These are phyloP conservation scores for Acacia crassicarpa DNA, from an alignment of 306 rosid genomes.

Conservation along the genomic window DNA sequence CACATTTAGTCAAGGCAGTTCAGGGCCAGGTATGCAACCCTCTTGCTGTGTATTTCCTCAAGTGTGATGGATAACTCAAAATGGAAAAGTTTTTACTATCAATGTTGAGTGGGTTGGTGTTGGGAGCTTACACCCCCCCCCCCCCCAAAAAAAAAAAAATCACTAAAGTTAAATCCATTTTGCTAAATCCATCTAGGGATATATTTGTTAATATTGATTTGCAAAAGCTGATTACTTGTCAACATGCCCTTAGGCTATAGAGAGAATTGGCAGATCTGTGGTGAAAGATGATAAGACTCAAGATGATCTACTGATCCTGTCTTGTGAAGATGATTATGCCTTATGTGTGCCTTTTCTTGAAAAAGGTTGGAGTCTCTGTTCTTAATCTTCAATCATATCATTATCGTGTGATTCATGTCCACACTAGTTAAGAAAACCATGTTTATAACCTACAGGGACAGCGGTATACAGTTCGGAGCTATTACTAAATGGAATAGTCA, in stretches of 20 bases:
- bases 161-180: constrained; percentile 22
- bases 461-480: constrained; percentile 85
- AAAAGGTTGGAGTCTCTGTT: constrained; percentile 58
- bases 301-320: constrained; percentile 76
- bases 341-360: constrained; percentile 75
- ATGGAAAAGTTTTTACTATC: neutral
- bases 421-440: constrained; percentile 19
- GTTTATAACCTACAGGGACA: constrained; percentile 62
- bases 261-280: constrained; percentile 64
- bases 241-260: constrained; percentile 54
- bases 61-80: constrained; percentile 14
- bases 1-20: constrained; percentile 72
- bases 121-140: neutral
- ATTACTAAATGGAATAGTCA: constrained; percentile 84
- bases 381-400: constrained; percentile 8
- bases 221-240: neutral
- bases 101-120: neutral
- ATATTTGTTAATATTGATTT: neutral
- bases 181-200: constrained; percentile 27
- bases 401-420: neutral
- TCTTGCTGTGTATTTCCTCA: constrained; percentile 14
- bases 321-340: constrained; percentile 87
- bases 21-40: constrained; percentile 68
- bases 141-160: neutral
- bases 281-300: constrained; percentile 55